phyloP scores from a whole-genome alignment of 2,329 filamentous ascomycete genomes.

The Alternaria novae-zelandiae region DNA sequence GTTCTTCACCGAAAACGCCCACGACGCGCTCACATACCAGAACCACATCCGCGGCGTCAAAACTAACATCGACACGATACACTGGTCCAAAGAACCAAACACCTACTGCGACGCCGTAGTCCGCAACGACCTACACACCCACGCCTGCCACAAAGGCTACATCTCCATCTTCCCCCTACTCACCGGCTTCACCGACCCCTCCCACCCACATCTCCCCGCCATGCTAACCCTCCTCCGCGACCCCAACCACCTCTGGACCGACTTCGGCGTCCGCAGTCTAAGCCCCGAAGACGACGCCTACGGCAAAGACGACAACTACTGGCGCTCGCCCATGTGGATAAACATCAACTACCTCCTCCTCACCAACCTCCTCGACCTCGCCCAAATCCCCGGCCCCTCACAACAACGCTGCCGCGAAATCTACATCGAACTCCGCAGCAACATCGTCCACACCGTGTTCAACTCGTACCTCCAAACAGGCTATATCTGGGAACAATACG shows the following conservation, averaged over 20 bases:
- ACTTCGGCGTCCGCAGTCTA: slow-evolving; percentile 83
- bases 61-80: slow-evolving; percentile 84
- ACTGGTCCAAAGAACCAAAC: slow-evolving; percentile 82
- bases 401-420: slow-evolving; percentile 72
- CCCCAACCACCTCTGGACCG: slow-evolving; percentile 83
- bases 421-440: slow-evolving; percentile 77
- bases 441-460: slow-evolving; percentile 86
- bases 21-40: slow-evolving; percentile 74
- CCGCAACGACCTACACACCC: slow-evolving; percentile 80
- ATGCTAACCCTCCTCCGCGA: slow-evolving; percentile 78
- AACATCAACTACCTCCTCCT: slow-evolving; percentile 93
- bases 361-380: slow-evolving; percentile 65
- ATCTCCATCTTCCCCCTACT: slow-evolving; percentile 91
- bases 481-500: slow-evolving; percentile 99
- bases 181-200: slow-evolving; percentile 74
- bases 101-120: slow-evolving; percentile 92
- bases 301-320: slow-evolving; percentile 91
- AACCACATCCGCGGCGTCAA: slow-evolving; percentile 75
- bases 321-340: slow-evolving; percentile 93
- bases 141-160: slow-evolving; percentile 94
- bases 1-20: slow-evolving; percentile 69
- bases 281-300: slow-evolving; percentile 81
- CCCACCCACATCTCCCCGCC: slow-evolving; percentile 75
- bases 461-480: slow-evolving; percentile 84
- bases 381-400: slow-evolving; percentile 61